Conservation (phyloP, 2,329 filamentous ascomycete species). For the Leptographium radiaticola region DNA sequence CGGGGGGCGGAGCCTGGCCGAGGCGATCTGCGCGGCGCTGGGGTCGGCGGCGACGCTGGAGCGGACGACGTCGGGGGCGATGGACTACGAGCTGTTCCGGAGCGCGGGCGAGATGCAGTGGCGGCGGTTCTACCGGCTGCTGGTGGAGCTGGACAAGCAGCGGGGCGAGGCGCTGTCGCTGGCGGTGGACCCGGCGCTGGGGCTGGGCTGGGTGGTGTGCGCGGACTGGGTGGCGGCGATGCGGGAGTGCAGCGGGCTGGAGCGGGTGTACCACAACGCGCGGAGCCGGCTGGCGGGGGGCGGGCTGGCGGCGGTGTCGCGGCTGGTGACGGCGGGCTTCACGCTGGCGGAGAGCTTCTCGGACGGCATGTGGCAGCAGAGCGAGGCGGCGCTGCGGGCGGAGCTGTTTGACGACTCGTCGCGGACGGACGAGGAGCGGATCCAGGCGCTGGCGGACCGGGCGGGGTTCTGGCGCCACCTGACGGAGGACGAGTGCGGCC, state of each 20-base stretch:
- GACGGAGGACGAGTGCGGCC: constrained; percentile 65
- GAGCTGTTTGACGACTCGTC: constrained; percentile 66
- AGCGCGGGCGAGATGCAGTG: constrained; percentile 69
- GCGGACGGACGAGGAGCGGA: constrained; percentile 56
- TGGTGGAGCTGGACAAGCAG: constrained; percentile 75
- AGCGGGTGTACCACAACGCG: constrained; percentile 61
- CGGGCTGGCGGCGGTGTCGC: constrained; percentile 29
- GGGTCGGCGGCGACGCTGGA: constrained; percentile 55
- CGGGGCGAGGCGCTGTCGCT: constrained; percentile 72
- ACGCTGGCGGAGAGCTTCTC: constrained; percentile 60
- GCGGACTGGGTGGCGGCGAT: constrained; percentile 71
- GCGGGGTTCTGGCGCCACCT: constrained; percentile 69
- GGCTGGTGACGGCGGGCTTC: constrained; percentile 55
- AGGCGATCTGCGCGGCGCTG: constrained; percentile 63
- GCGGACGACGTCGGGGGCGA: constrained; percentile 45
- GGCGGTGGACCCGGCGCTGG: constrained; percentile 55
- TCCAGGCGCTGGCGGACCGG: constrained; percentile 66
- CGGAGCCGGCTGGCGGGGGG: constrained; percentile 18
- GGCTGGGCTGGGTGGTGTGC: constrained; percentile 72
- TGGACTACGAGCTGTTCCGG: constrained; percentile 66
- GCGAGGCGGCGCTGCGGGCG: constrained; percentile 51
- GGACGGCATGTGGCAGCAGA: constrained; percentile 53
- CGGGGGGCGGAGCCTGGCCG: constrained; percentile 48
- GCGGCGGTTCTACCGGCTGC: constrained; percentile 76
- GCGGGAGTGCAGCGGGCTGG: constrained; percentile 64